A percentile compares a stretch with the other conserved stretches of the same genome.
These are phyloP conservation scores for Plantago major DNA, from an alignment of 257 asterid species.

Conservation along the genomic window DNA sequence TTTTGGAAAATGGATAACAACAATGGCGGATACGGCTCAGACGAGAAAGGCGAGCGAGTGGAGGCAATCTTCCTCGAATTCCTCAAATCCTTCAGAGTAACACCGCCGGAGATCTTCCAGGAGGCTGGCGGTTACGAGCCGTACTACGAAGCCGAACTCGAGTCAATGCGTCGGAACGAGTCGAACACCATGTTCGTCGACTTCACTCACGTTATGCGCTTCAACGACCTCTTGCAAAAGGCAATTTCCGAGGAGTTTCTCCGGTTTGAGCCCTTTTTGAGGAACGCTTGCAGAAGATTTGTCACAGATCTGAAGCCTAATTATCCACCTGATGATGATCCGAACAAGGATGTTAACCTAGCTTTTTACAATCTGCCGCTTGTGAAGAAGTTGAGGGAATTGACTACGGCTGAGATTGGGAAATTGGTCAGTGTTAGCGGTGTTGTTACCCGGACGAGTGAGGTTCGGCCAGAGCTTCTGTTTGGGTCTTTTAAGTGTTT, in stretches of 20 bases:
- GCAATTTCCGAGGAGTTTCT: slow-evolving; percentile 84
- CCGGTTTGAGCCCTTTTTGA: slow-evolving; percentile 76
- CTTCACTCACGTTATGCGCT: slow-evolving; percentile 89
- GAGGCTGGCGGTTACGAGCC: slow-evolving; percentile 42
- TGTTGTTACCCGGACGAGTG: slow-evolving; percentile 92
- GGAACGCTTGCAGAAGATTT: slow-evolving; percentile 85
- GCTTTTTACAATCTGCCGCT: slow-evolving; percentile 85
- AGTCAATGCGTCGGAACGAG: slow-evolving; percentile 72
- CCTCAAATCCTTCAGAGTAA: slow-evolving; percentile 57
- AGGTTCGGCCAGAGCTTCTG: slow-evolving; percentile 94
- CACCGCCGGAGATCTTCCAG: slow-evolving; percentile 5
- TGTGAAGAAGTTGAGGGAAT: slow-evolving; percentile 75
- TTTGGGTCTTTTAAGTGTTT: slow-evolving; percentile 88
- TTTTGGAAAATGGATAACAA: slow-evolving; percentile 44
- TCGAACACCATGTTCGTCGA: slow-evolving; percentile 90
- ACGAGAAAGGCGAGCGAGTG: slow-evolving; percentile 80
- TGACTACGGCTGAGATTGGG: slow-evolving; percentile 83
- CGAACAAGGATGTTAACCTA: slow-evolving; percentile 79
- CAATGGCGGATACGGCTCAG: slow-evolving; percentile 61
- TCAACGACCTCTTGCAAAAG: slow-evolving; percentile 68
- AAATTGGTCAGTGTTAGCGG: slow-evolving; percentile 89
- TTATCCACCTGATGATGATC: slow-evolving; percentile 67
- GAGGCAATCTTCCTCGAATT: slow-evolving; percentile 79
- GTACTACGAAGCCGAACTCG: slow-evolving; percentile 76
- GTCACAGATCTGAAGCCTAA: slow-evolving; percentile 76